Conservation (phyloP, 2,329 filamentous ascomycete species). For the Colletotrichum sp. region DNA sequence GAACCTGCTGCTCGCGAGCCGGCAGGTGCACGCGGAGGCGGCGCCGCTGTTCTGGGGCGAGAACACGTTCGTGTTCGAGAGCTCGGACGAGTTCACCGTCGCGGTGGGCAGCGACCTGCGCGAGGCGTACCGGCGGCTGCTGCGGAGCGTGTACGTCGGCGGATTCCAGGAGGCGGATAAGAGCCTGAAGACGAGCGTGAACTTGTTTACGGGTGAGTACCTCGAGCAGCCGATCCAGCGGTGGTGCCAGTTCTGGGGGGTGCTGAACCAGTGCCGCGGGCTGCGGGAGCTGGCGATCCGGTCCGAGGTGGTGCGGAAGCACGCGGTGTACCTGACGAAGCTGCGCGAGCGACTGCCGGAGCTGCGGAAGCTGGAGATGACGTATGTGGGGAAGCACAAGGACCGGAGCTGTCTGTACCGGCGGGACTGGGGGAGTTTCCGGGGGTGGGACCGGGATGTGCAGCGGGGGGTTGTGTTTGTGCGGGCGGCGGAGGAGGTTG, state of each 20-base stretch:
- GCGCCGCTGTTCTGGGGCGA: conserved; percentile 4
- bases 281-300: background rate
- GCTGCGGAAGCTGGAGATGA: background rate
- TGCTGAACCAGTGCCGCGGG: conserved; percentile 3
- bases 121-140: background rate
- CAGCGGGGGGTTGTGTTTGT: background rate
- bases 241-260: conserved; percentile 15
- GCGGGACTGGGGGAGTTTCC: background rate
- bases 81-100: conserved; percentile 3
- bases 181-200: background rate
- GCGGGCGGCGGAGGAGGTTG: background rate
- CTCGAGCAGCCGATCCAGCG: background rate
- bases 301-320: background rate
- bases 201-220: background rate
- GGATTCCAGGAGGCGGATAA: background rate
- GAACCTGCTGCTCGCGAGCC: background rate
- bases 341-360: background rate
- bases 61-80: conserved; percentile 7
- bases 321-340: background rate
- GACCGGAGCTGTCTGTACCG: background rate
- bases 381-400: background rate
- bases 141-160: conserved; percentile 1
- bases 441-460: background rate
- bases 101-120: conserved; percentile 1
- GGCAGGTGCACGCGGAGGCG: conserved; percentile 8